Evolutionary conservation across 225 moss, liverwort and hornwort species (phyloP), one percentile per base, ranked within the genome.

Genomic region (Polytrichum commune): DNA sequence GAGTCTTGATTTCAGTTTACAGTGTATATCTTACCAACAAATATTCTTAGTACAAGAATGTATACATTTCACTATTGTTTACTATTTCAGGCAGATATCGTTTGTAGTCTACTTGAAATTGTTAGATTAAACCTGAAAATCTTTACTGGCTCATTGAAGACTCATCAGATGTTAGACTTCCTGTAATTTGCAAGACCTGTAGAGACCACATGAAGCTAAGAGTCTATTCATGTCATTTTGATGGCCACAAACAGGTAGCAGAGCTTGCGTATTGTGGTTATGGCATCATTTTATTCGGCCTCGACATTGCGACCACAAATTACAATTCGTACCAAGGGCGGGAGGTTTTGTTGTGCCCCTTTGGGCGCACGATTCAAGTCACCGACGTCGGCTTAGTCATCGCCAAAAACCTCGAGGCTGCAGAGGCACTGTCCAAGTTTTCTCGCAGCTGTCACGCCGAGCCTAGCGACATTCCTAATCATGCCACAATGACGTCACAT

Each of bases 321-420:
- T 54, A 56, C 71, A 73, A 79, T 63, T 76, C 69, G 22, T 66
- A 66, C 6, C 54, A 27, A 53, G 55, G 53, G 54, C 83, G 84
- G 20, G 78, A 84, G 73, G 72, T 87, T 53, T 60, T 79, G 55
- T 63, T 87, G 54, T 84, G 81, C 63, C 87, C 84, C 23, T 62
- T 74, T 29, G 81, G 81, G 25, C 81, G 81, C 18, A 56, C 72
- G 5, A 75, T 87, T 68, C 74, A 72, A 69, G 46, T 32, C 57
- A 83, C 81, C 7, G 87, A 87, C 60, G 81, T 87, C 69, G 87
- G 87, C 32, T 74, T 87, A 54, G 87, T 69, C 57, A 79, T 87
- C 18, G 84, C 87, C 66, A 84, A 77, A 72, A 80, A 84, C 29
- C 84, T 87, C 54, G 75, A 81, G 63, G 74, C 76, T 71, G 84